These are phyloP conservation scores for Metschnikowia colocasiae DNA, from an alignment of 805 yeast genomes.

Conservation along the genomic window DNA sequence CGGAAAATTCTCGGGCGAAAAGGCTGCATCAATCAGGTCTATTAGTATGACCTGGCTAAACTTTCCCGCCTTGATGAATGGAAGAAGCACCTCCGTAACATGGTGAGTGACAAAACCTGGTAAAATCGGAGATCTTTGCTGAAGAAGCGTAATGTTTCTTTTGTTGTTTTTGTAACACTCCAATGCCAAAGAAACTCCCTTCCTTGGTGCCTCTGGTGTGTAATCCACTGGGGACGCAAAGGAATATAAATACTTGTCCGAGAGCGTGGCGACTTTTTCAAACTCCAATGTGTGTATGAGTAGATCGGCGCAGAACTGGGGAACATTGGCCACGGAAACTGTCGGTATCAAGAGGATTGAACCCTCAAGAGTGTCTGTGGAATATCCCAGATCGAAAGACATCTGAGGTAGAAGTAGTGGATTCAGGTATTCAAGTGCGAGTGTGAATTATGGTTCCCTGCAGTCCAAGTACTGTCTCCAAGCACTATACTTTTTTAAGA, in stretches of 20 bases:
- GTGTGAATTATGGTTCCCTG: neutral
- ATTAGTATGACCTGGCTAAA: conserved; percentile 51
- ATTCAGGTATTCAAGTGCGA: neutral
- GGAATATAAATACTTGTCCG: conserved; percentile 66
- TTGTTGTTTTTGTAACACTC: conserved; percentile 55
- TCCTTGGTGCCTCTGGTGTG: conserved; percentile 15
- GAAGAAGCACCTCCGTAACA: conserved; percentile 47
- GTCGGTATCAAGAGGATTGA: conserved; percentile 67
- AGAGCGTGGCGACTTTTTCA: conserved; percentile 50
- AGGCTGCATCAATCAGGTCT: conserved; percentile 72
- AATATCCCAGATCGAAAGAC: conserved; percentile 7
- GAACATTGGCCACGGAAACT: conserved; percentile 84
- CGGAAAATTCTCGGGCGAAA: conserved; percentile 24
- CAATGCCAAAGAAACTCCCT: conserved; percentile 53
- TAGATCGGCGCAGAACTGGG: conserved; percentile 77
- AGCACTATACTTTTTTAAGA: neutral
- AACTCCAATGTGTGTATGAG: conserved; percentile 61
- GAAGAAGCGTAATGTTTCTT: conserved; percentile 54
- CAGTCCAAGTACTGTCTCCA: neutral
- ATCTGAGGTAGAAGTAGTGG: neutral
- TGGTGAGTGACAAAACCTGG: conserved; percentile 55
- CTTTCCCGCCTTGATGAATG: conserved; percentile 40
- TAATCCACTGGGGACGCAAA: conserved; percentile 77
- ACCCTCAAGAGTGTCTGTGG: conserved; percentile 15
- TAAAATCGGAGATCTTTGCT: conserved; percentile 81